Evolutionary conservation across 1,139 yeast genomes (phyloP).

Genomic region (Yamadazyma oceani): DNA sequence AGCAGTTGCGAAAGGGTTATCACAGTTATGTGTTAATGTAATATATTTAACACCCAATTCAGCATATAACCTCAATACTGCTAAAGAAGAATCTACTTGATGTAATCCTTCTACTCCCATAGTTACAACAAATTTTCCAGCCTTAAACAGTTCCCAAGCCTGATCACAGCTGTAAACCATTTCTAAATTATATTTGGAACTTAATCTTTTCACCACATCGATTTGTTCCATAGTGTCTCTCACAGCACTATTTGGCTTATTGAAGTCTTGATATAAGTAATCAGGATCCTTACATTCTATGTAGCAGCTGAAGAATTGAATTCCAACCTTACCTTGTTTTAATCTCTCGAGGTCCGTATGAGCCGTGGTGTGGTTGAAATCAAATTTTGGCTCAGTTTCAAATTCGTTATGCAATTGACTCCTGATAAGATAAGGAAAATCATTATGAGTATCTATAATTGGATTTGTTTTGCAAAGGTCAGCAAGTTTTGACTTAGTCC

Average conservation of each 20-base stretch:
- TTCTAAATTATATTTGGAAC: constrained; percentile 35
- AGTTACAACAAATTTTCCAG: constrained; percentile 42
- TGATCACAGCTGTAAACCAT: constrained; percentile 40
- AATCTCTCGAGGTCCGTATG: constrained; percentile 43
- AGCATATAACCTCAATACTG: constrained; percentile 46
- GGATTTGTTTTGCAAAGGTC: constrained; percentile 21
- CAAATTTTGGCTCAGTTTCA: constrained; percentile 24
- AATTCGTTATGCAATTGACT: constrained; percentile 45
- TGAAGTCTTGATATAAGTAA: constrained; percentile 39
- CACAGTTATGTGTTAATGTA: constrained; percentile 55
- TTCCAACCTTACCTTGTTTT: constrained; percentile 40
- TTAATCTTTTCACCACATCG: constrained; percentile 47
- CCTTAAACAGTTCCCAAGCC: constrained; percentile 33
- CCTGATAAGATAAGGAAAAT: constrained; percentile 45
- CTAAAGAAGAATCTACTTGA: constrained; percentile 49
- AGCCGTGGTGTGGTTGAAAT: constrained; percentile 33
- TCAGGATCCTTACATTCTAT: constrained; percentile 44
- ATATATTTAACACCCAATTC: constrained; percentile 53
- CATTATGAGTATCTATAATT: constrained; percentile 50
- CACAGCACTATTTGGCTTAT: constrained; percentile 39
- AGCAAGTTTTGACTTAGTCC: background rate
- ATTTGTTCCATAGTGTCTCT: constrained; percentile 55
- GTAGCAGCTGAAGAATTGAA: constrained; percentile 48
- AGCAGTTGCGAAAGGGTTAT: constrained; percentile 57
- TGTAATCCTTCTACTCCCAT: constrained; percentile 56